phyloP scores from a whole-genome alignment of 2,329 filamentous ascomycete species.

The Colletotrichum higginsianum region DNA sequence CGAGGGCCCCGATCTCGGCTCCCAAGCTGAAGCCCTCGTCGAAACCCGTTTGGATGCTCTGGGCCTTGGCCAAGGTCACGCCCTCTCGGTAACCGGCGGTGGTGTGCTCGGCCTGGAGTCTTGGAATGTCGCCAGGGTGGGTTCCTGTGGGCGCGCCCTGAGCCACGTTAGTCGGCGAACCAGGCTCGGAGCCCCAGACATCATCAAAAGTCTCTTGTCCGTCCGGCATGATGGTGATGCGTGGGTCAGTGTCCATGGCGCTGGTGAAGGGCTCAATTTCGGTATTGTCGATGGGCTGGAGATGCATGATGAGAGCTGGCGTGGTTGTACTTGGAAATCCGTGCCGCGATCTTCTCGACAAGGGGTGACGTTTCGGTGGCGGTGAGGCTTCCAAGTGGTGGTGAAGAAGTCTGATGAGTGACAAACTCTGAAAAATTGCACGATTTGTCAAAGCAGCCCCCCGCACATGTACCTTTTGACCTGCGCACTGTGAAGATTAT shows the following conservation, averaged over 20 bases:
- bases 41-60: conserved; percentile 87
- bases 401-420: conserved; percentile 4
- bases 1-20: conserved; percentile 81
- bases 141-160: conserved; percentile 29
- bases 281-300: conserved; percentile 43
- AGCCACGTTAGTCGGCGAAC: conserved; percentile 28
- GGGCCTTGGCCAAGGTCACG: conserved; percentile 80
- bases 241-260: conserved; percentile 34
- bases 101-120: conserved; percentile 81
- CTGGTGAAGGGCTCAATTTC: conserved; percentile 43
- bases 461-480: neutral
- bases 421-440: conserved; percentile 26
- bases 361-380: conserved; percentile 9
- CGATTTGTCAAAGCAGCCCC: conserved; percentile 32
- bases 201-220: conserved; percentile 44
- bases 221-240: conserved; percentile 17
- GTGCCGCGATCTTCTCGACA: neutral
- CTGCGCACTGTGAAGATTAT: conserved; percentile 1
- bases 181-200: conserved; percentile 44
- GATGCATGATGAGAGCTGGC: conserved; percentile 36
- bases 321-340: neutral
- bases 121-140: conserved; percentile 76
- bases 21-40: conserved; percentile 92
- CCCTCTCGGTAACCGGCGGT: conserved; percentile 95
- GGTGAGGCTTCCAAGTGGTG: conserved; percentile 1